Conservation (phyloP, 306 rosid genomes). For the Potentilla sterilis region DNA sequence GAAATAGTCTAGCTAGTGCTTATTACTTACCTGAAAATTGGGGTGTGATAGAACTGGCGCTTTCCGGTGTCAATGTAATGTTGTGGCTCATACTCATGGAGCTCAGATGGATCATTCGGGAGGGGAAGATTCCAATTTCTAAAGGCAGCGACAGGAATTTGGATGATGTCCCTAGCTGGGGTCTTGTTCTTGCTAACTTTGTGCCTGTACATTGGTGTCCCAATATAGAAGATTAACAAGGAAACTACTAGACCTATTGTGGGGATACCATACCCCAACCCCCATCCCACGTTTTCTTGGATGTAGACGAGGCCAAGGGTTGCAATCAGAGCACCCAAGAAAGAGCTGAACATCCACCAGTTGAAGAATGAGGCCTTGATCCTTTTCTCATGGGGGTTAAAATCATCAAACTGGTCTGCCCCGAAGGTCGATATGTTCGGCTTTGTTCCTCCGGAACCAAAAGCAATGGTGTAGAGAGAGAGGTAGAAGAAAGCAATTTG, state of each 20-base stretch:
- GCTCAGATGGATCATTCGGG: constrained; percentile 42
- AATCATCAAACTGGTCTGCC: constrained; percentile 83
- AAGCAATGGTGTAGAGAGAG: constrained; percentile 61
- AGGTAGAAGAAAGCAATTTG: constrained; percentile 48
- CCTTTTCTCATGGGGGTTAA: constrained; percentile 41
- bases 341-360: constrained; percentile 75
- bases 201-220: constrained; percentile 68
- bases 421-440: constrained; percentile 78
- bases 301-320: constrained; percentile 65
- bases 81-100: constrained; percentile 53
- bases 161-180: constrained; percentile 43
- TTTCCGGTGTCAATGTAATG: constrained; percentile 38
- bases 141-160: constrained; percentile 44
- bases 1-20: not conserved
- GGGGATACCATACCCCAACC: constrained; percentile 60
- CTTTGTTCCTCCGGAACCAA: constrained; percentile 65
- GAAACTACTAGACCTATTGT: constrained; percentile 52
- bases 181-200: constrained; percentile 41
- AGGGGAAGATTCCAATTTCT: constrained; percentile 49
- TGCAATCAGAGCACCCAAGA: constrained; percentile 56
- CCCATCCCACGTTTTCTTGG: constrained; percentile 81
- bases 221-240: constrained; percentile 44
- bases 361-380: constrained; percentile 72
- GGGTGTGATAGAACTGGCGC: constrained; percentile 52
- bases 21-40: constrained; percentile 52